A percentile compares a stretch with the other conserved stretches of the same genome.
Evolutionary conservation across 257 asterid genomes (phyloP).

Genomic region (Jacaranda mimosifolia): DNA sequence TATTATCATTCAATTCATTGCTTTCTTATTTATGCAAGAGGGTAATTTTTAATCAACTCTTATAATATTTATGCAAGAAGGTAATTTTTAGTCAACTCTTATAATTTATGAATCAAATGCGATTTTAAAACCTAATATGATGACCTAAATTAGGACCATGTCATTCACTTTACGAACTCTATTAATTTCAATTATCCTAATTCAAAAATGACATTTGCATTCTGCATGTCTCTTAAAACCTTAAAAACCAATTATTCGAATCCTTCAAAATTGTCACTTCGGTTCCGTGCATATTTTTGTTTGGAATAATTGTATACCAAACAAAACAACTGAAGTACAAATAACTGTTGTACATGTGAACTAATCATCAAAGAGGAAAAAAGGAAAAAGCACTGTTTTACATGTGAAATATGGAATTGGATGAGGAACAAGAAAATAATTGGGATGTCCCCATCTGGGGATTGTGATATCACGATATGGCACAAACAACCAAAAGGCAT

Average conservation of each 20-base stretch:
- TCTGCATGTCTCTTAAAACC: not conserved
- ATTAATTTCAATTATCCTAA: too few species aligned
- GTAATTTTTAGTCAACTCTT: too few species aligned
- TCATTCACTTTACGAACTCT: too few species aligned
- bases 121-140: too few species aligned
- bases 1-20: too few species aligned
- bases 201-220: too few species aligned
- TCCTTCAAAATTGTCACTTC: not conserved
- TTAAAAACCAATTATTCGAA: not conserved
- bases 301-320: not conserved
- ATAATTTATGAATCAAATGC: too few species aligned
- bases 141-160: too few species aligned
- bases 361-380: not conserved
- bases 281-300: not conserved
- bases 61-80: too few species aligned
- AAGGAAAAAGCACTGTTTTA: slow-evolving; percentile 8
- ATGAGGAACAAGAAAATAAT: slow-evolving; percentile 19
- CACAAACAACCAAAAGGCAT: not conserved
- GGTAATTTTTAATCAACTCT: too few species aligned
- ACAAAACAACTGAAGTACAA: not conserved
- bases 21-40: too few species aligned
- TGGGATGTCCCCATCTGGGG: not conserved
- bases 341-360: not conserved
- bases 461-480: not conserved
- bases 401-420: slow-evolving; percentile 38